These are phyloP conservation scores for Capsella bursapastoris DNA, from an alignment of 345 rosid species.

Conservation along the genomic window DNA sequence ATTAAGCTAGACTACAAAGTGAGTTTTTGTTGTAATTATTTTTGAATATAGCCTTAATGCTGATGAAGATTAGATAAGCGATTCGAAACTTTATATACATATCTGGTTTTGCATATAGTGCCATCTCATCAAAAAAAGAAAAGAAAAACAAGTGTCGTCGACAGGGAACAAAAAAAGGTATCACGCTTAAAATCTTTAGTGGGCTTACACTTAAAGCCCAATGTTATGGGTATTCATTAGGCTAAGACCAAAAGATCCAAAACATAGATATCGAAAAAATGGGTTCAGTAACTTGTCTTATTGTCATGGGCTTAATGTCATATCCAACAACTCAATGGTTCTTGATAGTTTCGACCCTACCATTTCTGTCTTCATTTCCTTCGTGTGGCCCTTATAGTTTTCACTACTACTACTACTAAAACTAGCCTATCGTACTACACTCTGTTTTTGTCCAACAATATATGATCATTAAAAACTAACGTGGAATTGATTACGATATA, in stretches of 20 bases:
- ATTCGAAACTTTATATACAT: no score
- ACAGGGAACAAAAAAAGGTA: background rate
- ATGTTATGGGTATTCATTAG: background rate
- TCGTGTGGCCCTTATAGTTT: constrained; percentile 30
- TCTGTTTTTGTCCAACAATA: constrained; percentile 5
- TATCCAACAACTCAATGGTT: constrained; percentile 8
- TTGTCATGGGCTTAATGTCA: no score
- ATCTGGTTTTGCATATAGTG: no score
- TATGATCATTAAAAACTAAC: background rate
- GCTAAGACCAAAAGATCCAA: background rate
- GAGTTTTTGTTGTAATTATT: no score
- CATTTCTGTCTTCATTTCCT: background rate
- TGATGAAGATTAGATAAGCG: no score
- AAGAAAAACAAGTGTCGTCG: no score
- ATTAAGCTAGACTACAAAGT: no score
- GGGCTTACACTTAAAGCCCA: constrained; percentile 21
- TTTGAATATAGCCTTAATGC: no score
- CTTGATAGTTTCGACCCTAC: constrained; percentile 13
- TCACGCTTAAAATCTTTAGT: background rate
- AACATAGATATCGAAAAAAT: background rate
- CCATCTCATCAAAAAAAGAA: no score
- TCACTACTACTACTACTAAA: constrained; percentile 5
- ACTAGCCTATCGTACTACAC: constrained; percentile 8
- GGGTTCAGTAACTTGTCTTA: background rate
- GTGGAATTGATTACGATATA: background rate